Percentiles rank a stretch among this genome's conserved stretches.
Evolutionary conservation across 2,329 filamentous ascomycete genomes (phyloP).

Genomic region (Xylaria sp.): DNA sequence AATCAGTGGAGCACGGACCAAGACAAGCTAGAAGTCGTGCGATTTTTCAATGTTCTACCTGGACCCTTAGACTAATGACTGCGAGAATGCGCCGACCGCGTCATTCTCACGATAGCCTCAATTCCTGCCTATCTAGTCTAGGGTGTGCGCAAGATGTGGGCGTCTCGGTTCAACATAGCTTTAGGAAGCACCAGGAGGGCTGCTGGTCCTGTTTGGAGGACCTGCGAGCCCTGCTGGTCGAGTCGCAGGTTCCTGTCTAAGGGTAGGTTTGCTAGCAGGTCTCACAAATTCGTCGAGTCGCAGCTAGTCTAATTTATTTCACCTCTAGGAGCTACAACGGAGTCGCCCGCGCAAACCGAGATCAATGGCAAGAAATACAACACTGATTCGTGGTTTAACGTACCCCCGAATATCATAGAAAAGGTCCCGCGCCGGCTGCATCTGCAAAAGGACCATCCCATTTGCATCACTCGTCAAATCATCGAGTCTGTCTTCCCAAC

Average conservation of each 20-base stretch:
- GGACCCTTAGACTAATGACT: background rate
- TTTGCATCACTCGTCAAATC: conserved; percentile 89
- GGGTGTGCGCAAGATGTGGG: conserved; percentile 45
- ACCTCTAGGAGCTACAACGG: conserved; percentile 36
- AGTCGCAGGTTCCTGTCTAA: conserved; percentile 40
- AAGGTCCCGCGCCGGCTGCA: conserved; percentile 84
- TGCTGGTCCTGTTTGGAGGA: conserved; percentile 27
- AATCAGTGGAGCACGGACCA: conserved; percentile 4
- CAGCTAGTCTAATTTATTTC: conserved; percentile 35
- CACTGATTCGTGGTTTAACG: conserved; percentile 87
- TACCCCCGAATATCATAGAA: conserved; percentile 77
- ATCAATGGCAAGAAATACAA: conserved; percentile 73
- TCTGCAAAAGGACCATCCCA: conserved; percentile 87
- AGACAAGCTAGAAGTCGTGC: background rate
- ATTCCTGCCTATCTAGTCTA: conserved; percentile 3
- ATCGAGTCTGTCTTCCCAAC: conserved; percentile 88
- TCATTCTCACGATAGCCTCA: conserved; percentile 20
- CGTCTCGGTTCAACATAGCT: conserved; percentile 43
- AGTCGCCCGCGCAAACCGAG: conserved; percentile 55
- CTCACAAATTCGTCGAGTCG: conserved; percentile 9
- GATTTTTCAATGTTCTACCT: conserved; percentile 10
- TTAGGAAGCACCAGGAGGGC: conserved; percentile 37
- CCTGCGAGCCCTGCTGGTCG: conserved; percentile 36
- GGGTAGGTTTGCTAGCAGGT: conserved; percentile 41
- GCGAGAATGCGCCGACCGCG: background rate